Conservation (phyloP, 352 stramenopile species). For the Phytophthora tentaculata region DNA sequence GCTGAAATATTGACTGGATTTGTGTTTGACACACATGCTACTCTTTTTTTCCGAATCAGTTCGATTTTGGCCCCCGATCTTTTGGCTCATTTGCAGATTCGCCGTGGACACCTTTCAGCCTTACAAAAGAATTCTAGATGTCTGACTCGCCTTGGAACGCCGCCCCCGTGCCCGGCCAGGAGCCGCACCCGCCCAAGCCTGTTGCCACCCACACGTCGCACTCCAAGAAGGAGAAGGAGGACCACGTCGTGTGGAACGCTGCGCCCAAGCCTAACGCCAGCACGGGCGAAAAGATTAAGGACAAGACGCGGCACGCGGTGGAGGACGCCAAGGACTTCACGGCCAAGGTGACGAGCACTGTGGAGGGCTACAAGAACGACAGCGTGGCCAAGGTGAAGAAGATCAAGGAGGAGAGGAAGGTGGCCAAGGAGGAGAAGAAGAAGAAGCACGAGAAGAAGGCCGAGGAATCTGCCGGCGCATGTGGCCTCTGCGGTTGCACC, state of each 20-base stretch:
- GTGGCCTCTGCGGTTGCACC: constrained; percentile 56
- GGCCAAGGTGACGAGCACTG: constrained; percentile 47
- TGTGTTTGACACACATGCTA: constrained; percentile 12
- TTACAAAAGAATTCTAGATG: constrained; percentile 23
- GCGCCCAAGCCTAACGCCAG: constrained; percentile 46
- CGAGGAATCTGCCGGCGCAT: constrained; percentile 58
- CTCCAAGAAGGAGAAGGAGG: constrained; percentile 53
- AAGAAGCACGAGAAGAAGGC: constrained; percentile 52
- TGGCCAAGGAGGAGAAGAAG: constrained; percentile 59
- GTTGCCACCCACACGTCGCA: constrained; percentile 25
- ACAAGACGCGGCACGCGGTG: constrained; percentile 47
- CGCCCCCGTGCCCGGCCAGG: constrained; percentile 44
- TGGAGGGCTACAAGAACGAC: constrained; percentile 77
- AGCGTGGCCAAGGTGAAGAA: constrained; percentile 72
- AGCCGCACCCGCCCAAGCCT: constrained; percentile 32
- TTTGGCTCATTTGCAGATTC: constrained; percentile 45
- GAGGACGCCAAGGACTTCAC: constrained; percentile 55
- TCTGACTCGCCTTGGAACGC: constrained; percentile 56
- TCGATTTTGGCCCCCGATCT: constrained; percentile 24
- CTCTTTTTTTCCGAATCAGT: constrained; percentile 20
- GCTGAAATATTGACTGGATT: constrained; percentile 6
- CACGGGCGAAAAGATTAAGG: constrained; percentile 48
- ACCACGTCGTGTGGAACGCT: constrained; percentile 52
- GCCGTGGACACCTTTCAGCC: constrained; percentile 11
- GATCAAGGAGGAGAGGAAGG: constrained; percentile 53